Evolutionary conservation across 345 rosid species (phyloP), one percentile per base, ranked within the genome.

Genomic region (Cardiospermum halicacabum): DNA sequence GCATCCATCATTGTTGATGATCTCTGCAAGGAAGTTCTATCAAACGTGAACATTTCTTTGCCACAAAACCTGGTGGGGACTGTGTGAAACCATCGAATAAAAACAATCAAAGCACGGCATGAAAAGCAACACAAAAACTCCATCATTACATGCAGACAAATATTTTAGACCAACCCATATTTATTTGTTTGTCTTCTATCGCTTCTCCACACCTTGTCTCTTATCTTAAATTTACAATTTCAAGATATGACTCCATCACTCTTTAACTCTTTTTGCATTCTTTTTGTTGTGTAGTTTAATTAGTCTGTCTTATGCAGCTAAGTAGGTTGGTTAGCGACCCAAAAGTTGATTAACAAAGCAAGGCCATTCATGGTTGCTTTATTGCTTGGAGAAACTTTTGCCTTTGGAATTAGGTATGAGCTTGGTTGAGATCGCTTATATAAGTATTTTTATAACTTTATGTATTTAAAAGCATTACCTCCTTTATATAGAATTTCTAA

Each of bases 1-100:
- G 59, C 48, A 51, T 11, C n/a, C 49, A 64, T 11, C 11, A 34
- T 37, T 64, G 50, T 63, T 27, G 40, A 43, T 19, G 47, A 12
- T 11, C 39, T 32, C n/a, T n/a, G n/a, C n/a, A n/a, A n/a, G n/a
- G 10, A 3, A 4, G 16, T 10, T 64, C 37, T 5, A 19, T 19
- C n/a, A 21, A 5, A 42, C 21, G 11, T 11, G 15, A 2, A 36
- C 54, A 34, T 53, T n/a, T 53, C 25, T 25, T 0, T 25, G 18
- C 59, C 26, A 24, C 51, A 26, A 26, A 64, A 25, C 50, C 1
- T 39, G 12, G 39, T 18, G 59, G 59, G 30, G 19, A 16, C 39
- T 5, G 10, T 34, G 39, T 34, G 39, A 34, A 34, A 1, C 7
- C 6, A 2, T n/a, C 15, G n/a, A 1, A 1, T 15, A 26, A 19